phyloP scores from a whole-genome alignment of 2,329 filamentous ascomycete species.

The Aaosphaeria arxii region DNA sequence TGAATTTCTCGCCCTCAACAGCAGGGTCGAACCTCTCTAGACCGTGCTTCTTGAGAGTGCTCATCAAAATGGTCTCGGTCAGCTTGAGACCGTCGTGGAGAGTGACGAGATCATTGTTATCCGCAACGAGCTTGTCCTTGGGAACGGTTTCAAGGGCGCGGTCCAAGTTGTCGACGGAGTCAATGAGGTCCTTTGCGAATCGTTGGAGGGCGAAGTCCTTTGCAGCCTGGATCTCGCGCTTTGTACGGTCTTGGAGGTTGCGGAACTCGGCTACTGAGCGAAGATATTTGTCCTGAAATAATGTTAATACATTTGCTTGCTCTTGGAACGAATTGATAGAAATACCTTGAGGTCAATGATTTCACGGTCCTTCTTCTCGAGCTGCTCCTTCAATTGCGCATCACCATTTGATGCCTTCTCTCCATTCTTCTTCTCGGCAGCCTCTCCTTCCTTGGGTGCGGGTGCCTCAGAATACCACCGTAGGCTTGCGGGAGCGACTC shows the following conservation, averaged over 20 bases:
- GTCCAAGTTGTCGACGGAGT: constrained; percentile 96
- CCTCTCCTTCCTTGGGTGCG: constrained; percentile 40
- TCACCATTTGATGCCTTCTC: constrained; percentile 40
- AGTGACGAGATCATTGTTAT: constrained; percentile 71
- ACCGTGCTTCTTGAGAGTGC: constrained; percentile 89
- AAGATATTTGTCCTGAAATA: constrained; percentile 82
- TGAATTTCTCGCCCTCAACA: constrained; percentile 75
- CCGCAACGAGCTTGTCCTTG: constrained; percentile 64
- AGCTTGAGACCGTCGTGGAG: constrained; percentile 90
- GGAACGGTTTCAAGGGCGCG: constrained; percentile 81
- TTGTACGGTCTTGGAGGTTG: constrained; percentile 93
- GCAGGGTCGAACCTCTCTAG: constrained; percentile 81
- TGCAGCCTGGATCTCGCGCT: constrained; percentile 82
- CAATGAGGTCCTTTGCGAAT: constrained; percentile 92
- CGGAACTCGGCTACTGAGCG: constrained; percentile 95
- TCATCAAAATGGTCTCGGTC: constrained; percentile 86
- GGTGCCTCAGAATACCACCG: constrained; percentile 49
- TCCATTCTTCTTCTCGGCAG: constrained; percentile 29
- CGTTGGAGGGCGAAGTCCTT: constrained; percentile 91
- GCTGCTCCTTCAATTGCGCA: constrained; percentile 56
- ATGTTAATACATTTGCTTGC: background rate
- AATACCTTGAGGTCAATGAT: constrained; percentile 79
- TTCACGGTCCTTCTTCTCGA: constrained; percentile 71
- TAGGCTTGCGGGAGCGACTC: constrained; percentile 28
- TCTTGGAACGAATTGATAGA: constrained; percentile 1